These are phyloP conservation scores for Candida pseudocylindracea DNA, from an alignment of 1,139 yeast species.

Conservation along the genomic window DNA sequence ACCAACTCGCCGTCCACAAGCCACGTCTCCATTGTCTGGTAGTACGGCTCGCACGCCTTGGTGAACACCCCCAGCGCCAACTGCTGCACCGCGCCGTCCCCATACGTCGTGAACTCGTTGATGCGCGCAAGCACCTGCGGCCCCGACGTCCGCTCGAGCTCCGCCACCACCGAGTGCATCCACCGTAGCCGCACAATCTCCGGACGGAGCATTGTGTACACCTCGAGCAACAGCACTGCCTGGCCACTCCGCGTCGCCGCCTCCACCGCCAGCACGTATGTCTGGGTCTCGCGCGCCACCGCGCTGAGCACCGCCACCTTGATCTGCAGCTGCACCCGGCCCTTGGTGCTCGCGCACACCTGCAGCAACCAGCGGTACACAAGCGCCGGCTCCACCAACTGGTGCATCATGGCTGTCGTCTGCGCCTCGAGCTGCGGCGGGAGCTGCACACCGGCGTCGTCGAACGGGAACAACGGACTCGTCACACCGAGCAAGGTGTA, in stretches of 20 bases:
- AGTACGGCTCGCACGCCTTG: slow-evolving; percentile 35
- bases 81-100: slow-evolving; percentile 28
- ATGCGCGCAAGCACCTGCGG: slow-evolving; percentile 33
- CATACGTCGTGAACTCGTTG: slow-evolving; percentile 30
- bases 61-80: slow-evolving; percentile 23
- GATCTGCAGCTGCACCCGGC: slow-evolving; percentile 2
- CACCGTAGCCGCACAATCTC: slow-evolving; percentile 35
- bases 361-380: slow-evolving; percentile 25
- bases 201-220: slow-evolving; percentile 23
- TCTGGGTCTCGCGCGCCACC: slow-evolving; percentile 13
- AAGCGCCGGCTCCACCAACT: slow-evolving; percentile 53
- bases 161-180: slow-evolving; percentile 17
- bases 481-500: slow-evolving; percentile 55
- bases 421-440: slow-evolving; percentile 37
- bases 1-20: slow-evolving; percentile 40
- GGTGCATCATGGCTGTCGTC: slow-evolving; percentile 29
- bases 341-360: slow-evolving; percentile 10
- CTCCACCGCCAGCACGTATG: slow-evolving; percentile 10
- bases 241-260: no score
- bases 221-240: slow-evolving; percentile 1
- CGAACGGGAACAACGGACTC: slow-evolving; percentile 34
- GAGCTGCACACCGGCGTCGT: slow-evolving; percentile 13
- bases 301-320: slow-evolving; percentile 14
- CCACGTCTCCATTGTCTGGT: slow-evolving; percentile 45
- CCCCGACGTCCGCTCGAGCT: slow-evolving; percentile 18